Base-by-base conservation (phyloP, 495 filamentous ascomycete species). In the Daldinia childiae region DNA sequence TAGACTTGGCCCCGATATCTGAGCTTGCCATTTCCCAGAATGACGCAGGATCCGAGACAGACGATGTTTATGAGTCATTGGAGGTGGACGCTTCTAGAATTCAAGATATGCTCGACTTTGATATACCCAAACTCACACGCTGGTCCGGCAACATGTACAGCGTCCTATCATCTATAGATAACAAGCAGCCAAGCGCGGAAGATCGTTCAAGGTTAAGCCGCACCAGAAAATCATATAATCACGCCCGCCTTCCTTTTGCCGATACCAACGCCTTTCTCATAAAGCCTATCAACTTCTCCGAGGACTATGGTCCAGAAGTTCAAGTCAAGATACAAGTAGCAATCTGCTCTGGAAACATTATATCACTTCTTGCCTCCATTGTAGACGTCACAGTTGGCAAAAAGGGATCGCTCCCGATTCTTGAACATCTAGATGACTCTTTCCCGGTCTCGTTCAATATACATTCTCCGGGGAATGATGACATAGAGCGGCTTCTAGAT, bases 71-170 rank as follows among this genome's bases (percentile, higher is more conserved):
- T 43, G 70, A 65, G 19, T 29, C 61, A 21, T 38, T 54, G 11
- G 71, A 66, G 14, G 58, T 73, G 34, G 62, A 73, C 29, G 64
- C 45, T 52, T 74, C 63, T 14, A 74, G 58, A 58, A 58, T 78
- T 9, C 52, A 73, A 17, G 76, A 78, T 30, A 48, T 76, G 36
- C 65, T 78, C 52, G 74, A 78, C 38, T 78, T 74, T 66, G 76
- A 76, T 19, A 68, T 76, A 34, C 76, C 76, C 19, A 76, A 76
- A 50, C 52, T 78, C 39, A 43, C 36, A n/a, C 71, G 71, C 56
- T 76, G 76, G 71, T 72, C 68, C 36, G 66, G 50, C 1, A 73
- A 56, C 29, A 62, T 69, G 39, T 69, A 73, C 19, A 58, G 64
- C 14, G 29, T 67, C 32, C 54, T 78, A 21, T 52, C 56, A 12